Conservation (phyloP, 306 rosid species). For the Ormosia emarginata region DNA sequence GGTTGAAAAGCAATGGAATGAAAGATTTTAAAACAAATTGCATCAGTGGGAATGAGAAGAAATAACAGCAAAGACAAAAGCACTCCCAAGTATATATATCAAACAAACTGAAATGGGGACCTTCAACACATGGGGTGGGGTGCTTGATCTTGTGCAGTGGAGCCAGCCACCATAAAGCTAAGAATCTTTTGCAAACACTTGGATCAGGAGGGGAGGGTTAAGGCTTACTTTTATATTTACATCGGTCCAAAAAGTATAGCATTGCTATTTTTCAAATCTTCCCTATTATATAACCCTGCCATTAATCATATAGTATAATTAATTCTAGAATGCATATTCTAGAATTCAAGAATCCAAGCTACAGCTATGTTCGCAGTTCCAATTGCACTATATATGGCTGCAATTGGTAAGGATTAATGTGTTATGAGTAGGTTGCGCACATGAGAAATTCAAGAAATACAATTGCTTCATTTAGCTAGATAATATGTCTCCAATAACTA, state of each 20-base stretch:
- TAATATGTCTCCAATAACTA: neutral
- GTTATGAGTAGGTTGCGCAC: neutral
- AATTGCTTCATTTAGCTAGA: neutral
- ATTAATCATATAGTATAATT: neutral
- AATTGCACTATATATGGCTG: too few species aligned
- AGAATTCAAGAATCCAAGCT: neutral
- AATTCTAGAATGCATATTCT: neutral
- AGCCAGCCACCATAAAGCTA: conserved; percentile 60
- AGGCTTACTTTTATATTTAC: neutral
- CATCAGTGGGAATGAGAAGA: conserved; percentile 47
- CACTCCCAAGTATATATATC: conserved; percentile 28
- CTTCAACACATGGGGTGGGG: conserved; percentile 89
- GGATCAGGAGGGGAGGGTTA: conserved; percentile 11
- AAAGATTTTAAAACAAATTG: neutral
- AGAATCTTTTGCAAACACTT: conserved; percentile 60
- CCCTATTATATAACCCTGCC: neutral
- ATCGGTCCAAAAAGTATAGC: neutral
- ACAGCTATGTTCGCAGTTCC: too few species aligned
- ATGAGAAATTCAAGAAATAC: neutral
- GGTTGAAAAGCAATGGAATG: conserved; percentile 24
- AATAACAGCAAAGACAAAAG: conserved; percentile 66
- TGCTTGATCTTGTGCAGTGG: conserved; percentile 51
- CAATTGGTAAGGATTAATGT: neutral
- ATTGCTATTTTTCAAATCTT: neutral
- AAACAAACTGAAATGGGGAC: conserved; percentile 75